These are phyloP conservation scores for Phytophthora pseudosyringae DNA, from an alignment of 352 stramenopile genomes.

Conservation along the genomic window DNA sequence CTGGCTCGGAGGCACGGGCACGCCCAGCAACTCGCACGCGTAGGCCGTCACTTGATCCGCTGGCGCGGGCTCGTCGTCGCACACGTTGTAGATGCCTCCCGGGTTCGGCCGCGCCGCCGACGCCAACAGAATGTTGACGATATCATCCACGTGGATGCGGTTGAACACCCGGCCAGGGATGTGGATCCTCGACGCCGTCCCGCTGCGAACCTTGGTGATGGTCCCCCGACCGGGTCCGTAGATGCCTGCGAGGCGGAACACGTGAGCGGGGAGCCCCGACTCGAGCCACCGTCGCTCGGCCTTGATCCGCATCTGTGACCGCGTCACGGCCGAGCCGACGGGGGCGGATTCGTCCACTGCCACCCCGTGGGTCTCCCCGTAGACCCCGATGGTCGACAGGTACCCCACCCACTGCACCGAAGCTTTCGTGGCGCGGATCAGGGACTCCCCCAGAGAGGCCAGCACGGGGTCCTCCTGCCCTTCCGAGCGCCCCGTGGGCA, in stretches of 20 bases:
- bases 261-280: slow-evolving; percentile 68
- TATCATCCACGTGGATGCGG: slow-evolving; percentile 92
- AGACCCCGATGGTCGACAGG: slow-evolving; percentile 94
- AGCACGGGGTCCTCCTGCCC: slow-evolving; percentile 80
- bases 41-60: slow-evolving; percentile 81
- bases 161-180: slow-evolving; percentile 86
- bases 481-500: slow-evolving; percentile 54
- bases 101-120: slow-evolving; percentile 69
- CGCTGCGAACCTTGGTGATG: slow-evolving; percentile 79
- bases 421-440: slow-evolving; percentile 47
- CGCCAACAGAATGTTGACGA: slow-evolving; percentile 77
- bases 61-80: slow-evolving; percentile 88
- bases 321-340: slow-evolving; percentile 61
- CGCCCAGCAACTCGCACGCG: slow-evolving; percentile 71
- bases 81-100: slow-evolving; percentile 89
- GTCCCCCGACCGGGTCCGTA: slow-evolving; percentile 89
- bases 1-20: slow-evolving; percentile 54
- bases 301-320: slow-evolving; percentile 79
- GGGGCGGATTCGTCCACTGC: slow-evolving; percentile 87
- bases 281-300: slow-evolving; percentile 84
- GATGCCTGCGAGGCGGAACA: slow-evolving; percentile 93
- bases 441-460: slow-evolving; percentile 41
- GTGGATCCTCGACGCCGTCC: slow-evolving; percentile 70
- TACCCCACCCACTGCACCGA: slow-evolving; percentile 90
- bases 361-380: slow-evolving; percentile 87